phyloP scores from a whole-genome alignment of 768 basidiomycete species.

The Hygrocybe punicea region DNA sequence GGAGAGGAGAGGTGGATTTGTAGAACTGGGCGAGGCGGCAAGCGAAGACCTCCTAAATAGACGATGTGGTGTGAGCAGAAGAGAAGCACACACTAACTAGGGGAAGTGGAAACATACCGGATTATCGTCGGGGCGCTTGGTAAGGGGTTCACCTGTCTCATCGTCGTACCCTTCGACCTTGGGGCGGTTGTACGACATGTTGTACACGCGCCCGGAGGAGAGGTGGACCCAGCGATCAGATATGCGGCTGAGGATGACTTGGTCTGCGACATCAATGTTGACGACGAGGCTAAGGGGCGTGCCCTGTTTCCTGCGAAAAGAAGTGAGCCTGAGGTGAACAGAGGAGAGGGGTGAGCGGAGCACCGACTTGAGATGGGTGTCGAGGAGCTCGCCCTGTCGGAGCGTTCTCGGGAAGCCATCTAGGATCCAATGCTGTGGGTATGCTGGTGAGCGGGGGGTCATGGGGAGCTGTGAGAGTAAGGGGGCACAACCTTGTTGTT shows the following conservation, averaged over 20 bases:
- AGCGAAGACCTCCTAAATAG: slow-evolving; percentile 65
- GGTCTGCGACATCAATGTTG: slow-evolving; percentile 85
- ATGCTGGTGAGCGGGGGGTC: not conserved
- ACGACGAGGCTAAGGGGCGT: slow-evolving; percentile 75
- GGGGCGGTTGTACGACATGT: slow-evolving; percentile 82
- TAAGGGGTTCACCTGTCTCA: slow-evolving; percentile 81
- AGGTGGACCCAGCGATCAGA: slow-evolving; percentile 88
- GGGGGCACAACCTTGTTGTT: slow-evolving; percentile 49
- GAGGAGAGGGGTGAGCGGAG: not conserved
- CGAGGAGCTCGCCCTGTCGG: slow-evolving; percentile 76
- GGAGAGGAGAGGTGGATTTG: slow-evolving; percentile 73
- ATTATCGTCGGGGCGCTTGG: slow-evolving; percentile 85
- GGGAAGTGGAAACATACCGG: slow-evolving; percentile 51
- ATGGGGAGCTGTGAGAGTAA: not conserved
- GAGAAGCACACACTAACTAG: not conserved
- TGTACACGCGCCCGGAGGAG: slow-evolving; percentile 87
- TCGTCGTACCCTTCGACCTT: slow-evolving; percentile 79
- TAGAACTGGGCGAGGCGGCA: slow-evolving; percentile 78
- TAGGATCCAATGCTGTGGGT: slow-evolving; percentile 76
- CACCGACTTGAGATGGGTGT: slow-evolving; percentile 68
- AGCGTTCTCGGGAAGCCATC: slow-evolving; percentile 92
- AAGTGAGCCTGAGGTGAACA: slow-evolving; percentile 4
- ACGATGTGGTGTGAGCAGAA: not conserved
- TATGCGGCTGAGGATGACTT: slow-evolving; percentile 80
- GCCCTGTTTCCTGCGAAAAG: slow-evolving; percentile 48